Evolutionary conservation across 805 yeast genomes (phyloP).

Genomic region (Barnettozyma siamensis): DNA sequence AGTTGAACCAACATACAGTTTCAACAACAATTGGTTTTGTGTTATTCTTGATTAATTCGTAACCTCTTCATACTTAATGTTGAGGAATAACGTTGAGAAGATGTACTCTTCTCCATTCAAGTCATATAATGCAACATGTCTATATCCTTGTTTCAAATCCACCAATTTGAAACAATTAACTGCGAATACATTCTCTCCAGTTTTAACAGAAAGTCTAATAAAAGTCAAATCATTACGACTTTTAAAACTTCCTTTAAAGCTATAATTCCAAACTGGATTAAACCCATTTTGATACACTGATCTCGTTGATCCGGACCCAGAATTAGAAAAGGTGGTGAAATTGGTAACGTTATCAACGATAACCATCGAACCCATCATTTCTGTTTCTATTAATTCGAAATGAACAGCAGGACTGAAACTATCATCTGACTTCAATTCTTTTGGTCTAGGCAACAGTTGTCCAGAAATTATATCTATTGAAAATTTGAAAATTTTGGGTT

Average conservation of each 20-base stretch:
- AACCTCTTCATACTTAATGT: slow-evolving; percentile 16
- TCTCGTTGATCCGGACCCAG: slow-evolving; percentile 18
- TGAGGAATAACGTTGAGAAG: slow-evolving; percentile 49
- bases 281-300: slow-evolving; percentile 66
- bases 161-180: slow-evolving; percentile 52
- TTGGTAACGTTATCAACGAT: slow-evolving; percentile 9
- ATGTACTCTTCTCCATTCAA: slow-evolving; percentile 72
- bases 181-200: slow-evolving; percentile 46
- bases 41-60: background rate
- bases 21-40: too few species aligned
- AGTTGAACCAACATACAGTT: too few species aligned
- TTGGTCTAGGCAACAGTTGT: slow-evolving; percentile 75
- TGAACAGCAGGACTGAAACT: slow-evolving; percentile 56
- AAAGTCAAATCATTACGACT: slow-evolving; percentile 47
- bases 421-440: slow-evolving; percentile 39
- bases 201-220: slow-evolving; percentile 45
- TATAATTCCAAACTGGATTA: slow-evolving; percentile 77
- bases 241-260: slow-evolving; percentile 36
- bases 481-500: slow-evolving; percentile 17
- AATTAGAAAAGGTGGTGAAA: background rate
- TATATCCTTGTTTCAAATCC: slow-evolving; percentile 70
- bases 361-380: slow-evolving; percentile 10
- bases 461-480: slow-evolving; percentile 62
- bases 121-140: slow-evolving; percentile 76
- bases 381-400: slow-evolving; percentile 53